Evolutionary conservation across 2,329 filamentous ascomycete species (phyloP).

Genomic region (Talaromyces verruculosus): DNA sequence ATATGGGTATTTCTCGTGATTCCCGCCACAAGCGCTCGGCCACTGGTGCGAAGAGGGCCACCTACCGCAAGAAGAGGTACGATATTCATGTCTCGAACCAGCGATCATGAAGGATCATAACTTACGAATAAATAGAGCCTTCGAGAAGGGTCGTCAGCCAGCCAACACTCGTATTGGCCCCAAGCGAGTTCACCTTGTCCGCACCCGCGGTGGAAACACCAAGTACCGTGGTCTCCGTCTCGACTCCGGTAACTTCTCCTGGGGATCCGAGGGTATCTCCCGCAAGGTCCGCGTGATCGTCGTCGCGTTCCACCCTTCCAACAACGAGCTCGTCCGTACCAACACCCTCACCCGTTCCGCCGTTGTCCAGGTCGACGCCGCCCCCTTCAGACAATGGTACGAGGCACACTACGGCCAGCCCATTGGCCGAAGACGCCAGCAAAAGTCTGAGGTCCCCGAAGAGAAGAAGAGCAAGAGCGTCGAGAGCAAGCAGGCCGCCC

Average conservation of each 20-base stretch:
- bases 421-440: conserved; percentile 87
- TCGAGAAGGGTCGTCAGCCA: conserved; percentile 99
- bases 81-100: conserved; percentile 19
- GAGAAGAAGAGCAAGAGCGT: conserved; percentile 96
- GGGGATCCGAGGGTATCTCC: conserved; percentile 95
- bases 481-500: conserved; percentile 92
- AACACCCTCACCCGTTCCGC: conserved; percentile 99
- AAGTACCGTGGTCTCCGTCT: conserved; percentile 99
- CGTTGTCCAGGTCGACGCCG: conserved; percentile 97
- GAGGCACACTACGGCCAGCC: conserved; percentile 97
- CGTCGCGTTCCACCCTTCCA: conserved; percentile 98
- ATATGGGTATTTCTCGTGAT: conserved; percentile 99
- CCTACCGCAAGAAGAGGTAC: conserved; percentile 70
- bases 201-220: conserved; percentile 97
- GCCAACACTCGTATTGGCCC: conserved; percentile 98
- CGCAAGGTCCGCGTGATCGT: conserved; percentile 99
- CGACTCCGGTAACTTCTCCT: conserved; percentile 98
- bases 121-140: conserved; percentile 75
- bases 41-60: conserved; percentile 95
- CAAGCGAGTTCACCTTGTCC: conserved; percentile 95
- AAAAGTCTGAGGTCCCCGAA: conserved; percentile 61
- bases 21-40: conserved; percentile 99
- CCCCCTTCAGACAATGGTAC: conserved; percentile 99
- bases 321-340: conserved; percentile 99
- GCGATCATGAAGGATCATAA: neutral